Evolutionary conservation across 176 grass and related monocot genomes (phyloP).

Genomic region (Luzula sylvatica): DNA sequence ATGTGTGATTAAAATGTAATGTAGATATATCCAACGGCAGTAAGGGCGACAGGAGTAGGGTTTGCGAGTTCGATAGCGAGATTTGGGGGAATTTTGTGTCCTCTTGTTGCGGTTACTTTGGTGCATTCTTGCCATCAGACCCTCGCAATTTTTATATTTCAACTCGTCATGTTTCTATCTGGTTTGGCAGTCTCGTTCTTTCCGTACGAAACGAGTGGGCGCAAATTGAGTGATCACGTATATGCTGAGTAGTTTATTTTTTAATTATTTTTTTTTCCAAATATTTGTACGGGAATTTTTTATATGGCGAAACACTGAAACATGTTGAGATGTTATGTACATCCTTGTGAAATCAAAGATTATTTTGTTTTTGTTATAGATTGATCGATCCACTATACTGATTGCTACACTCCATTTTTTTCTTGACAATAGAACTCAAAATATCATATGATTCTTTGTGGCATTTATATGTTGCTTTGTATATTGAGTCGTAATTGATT

Average conservation of each 20-base stretch:
- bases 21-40: conserved; percentile 86
- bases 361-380: too few relatives aligned
- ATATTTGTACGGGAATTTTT: background rate
- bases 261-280: background rate
- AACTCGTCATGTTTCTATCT: conserved; percentile 54
- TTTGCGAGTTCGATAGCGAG: conserved; percentile 62
- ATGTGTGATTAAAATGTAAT: background rate
- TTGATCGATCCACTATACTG: too few relatives aligned
- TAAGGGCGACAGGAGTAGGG: conserved; percentile 67
- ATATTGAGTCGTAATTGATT: too few relatives aligned
- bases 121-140: conserved; percentile 71
- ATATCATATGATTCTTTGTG: too few relatives aligned
- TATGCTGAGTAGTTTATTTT: conserved; percentile 10
- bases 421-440: too few relatives aligned
- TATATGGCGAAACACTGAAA: too few relatives aligned
- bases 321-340: too few relatives aligned
- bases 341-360: too few relatives aligned
- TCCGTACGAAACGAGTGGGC: conserved; percentile 68
- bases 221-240: conserved; percentile 59
- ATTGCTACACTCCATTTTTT: too few relatives aligned
- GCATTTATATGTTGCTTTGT: too few relatives aligned
- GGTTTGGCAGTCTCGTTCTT: conserved; percentile 47
- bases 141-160: conserved; percentile 49
- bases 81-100: conserved; percentile 73
- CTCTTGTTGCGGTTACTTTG: conserved; percentile 62